Base-by-base conservation (phyloP, 768 basidiomycete species). In the Rhodotorula kratochvilovae region DNA sequence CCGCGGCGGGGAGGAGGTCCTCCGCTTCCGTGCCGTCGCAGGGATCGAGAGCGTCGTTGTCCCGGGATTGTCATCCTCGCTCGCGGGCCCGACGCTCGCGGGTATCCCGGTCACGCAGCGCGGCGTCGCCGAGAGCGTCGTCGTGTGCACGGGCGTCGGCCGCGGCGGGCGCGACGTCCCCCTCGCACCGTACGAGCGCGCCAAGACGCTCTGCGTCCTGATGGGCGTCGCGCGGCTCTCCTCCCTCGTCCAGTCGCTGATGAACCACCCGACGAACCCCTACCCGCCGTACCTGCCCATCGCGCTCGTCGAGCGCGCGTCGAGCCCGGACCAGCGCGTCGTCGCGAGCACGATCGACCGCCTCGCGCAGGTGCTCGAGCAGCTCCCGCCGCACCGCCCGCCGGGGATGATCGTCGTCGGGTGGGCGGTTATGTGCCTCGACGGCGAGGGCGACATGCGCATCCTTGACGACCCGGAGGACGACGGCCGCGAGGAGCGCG, bases 401-500 rank as follows among this genome's bases (percentile, higher is more conserved):
- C 96, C 96, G 0, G 96, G 93, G 16, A 93, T 99, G 90, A 89
- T 98, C 79, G 84, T 97, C 42, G 84, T 99, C 75, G 96, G 96
- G 4, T 99, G 94, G 94, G 85, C 88, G 5, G 89, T 90, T 17
- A 79, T 92, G 72, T 87, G 89, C 50, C 81, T 98, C 56, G 88
- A 89, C 11, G 73, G 57, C 10, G 56, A 57, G 48, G 73, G 73
- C 23, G 73, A 75, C 46, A 66, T 75, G 70, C 50, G 46, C 15
- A 59, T 75, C 25, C 60, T 74, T 21, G 73, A 74, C n/a, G 63
- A 67, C 16, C 42, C 48, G 3, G 61, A 61, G 11, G 72, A 74
- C 53, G 63, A 70, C 27, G 29, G 43, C 5, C 65, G 63, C 11
- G 69, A 70, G 36, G 61, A 57, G 43, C 21, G 39, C 2, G 69